Evolutionary conservation across 805 yeast species (phyloP).

Genomic region (Lachancea sp.): DNA sequence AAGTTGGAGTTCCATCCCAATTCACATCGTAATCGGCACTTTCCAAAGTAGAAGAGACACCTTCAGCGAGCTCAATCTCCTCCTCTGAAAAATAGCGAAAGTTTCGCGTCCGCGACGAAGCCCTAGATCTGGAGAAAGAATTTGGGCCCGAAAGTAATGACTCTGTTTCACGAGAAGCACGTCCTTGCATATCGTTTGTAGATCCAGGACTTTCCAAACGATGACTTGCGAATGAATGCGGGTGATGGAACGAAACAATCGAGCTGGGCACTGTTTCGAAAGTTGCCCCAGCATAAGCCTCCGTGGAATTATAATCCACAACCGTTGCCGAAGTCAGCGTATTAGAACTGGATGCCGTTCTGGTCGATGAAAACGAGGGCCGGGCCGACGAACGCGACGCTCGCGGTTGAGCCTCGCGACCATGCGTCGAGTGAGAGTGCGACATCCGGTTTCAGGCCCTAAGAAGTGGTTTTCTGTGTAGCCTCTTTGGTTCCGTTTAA

Average conservation of each 20-base stretch:
- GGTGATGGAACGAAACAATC: conserved; percentile 68
- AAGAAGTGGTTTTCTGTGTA: not conserved
- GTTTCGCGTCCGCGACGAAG: conserved; percentile 36
- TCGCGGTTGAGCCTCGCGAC: not conserved
- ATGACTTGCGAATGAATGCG: conserved; percentile 41
- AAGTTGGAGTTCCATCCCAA: conserved; percentile 52
- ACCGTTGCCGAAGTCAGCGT: conserved; percentile 24
- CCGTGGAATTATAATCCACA: conserved; percentile 56
- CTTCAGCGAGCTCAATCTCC: conserved; percentile 82
- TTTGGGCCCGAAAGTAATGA: conserved; percentile 31
- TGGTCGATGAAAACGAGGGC: conserved; percentile 29
- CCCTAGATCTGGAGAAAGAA: conserved; percentile 25
- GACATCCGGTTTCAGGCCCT: not conserved
- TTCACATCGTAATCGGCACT: conserved; percentile 67
- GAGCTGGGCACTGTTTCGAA: conserved; percentile 73
- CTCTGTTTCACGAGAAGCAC: conserved; percentile 26
- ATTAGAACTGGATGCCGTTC: conserved; percentile 31
- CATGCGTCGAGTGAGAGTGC: not conserved
- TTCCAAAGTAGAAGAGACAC: conserved; percentile 67
- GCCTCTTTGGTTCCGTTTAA: not conserved
- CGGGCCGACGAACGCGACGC: conserved; percentile 8
- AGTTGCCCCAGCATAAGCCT: conserved; percentile 73
- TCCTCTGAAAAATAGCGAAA: conserved; percentile 80
- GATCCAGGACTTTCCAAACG: conserved; percentile 14
- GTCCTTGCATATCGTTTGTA: conserved; percentile 26